Base-by-base conservation (phyloP, 176 grass and related monocot species). In the Eleusine indica region DNA sequence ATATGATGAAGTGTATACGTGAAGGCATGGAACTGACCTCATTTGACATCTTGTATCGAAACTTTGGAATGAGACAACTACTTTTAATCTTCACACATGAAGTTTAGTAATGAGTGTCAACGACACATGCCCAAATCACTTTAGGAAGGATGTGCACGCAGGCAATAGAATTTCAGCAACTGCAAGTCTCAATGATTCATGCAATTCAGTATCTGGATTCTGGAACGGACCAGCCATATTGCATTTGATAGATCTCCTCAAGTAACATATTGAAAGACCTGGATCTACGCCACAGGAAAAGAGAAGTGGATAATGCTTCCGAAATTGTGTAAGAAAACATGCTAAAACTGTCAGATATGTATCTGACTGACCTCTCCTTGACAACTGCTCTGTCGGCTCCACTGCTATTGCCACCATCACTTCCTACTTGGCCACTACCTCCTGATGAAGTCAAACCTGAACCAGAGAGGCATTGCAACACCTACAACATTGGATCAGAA, bases 101-200 rank as follows among this genome's bases (percentile, higher is more conserved):
- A 38, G 2, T 74, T 82, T 48, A 73, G 39, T 35, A 80, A 88
- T n/a, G 5, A 61, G 10, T 19, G 51, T 68, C 46, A 69, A 60
- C 51, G 49, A 81, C 48, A 78, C 84, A 91, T 99, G 96, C 96
- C 93, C 93, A 37, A 96, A 99, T 38, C 91, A 91, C 56, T 92
- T 94, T 51, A 92, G 76, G 83, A 94, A 99, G 46, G 93, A 96
- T 83, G 93, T 89, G 80, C 96, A 99, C 1, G 96, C 93, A 32
- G 96, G 93, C 58, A 98, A 82, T 77, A 98, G 83, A 80, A 98
- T 86, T 89, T 94, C 93, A 35, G 96, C 96, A 72, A 99, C 91
- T 1, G 93, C 93, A 42, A 96, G 91, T 77, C 91, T 86, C 46
- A 96, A 57, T 71, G 93, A 99, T 46, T 99, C 93, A 0, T 91